Base-by-base conservation (phyloP, 2,329 filamentous ascomycete species). In the Monilinia laxa region DNA sequence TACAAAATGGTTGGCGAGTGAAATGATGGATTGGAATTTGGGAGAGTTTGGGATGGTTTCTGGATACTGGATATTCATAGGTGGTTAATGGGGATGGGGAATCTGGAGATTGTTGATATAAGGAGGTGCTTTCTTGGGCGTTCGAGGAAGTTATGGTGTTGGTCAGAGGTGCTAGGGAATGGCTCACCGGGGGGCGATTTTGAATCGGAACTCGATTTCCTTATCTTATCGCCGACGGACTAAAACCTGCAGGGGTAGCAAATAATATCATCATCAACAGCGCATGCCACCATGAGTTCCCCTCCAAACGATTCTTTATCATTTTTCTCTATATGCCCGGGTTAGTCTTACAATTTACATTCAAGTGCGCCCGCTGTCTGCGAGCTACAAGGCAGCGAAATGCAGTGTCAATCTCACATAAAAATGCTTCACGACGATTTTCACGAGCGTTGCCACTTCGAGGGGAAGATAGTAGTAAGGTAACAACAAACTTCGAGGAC, bases 301-400 rank as follows among this genome's bases (percentile, higher is more conserved):
- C 31, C 31, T 25, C n/a, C 16, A 38, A 51, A 18, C 28, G 25
- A 38, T 57, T 49, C 16, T 54, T 59, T 51, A 16, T 5, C 18
- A 25, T 25, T 25, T 18, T 42, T 67, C 70, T 64, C 72, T 75
- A 74, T 70, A 76, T 76, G 75, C 74, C 70, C 66, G 64, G 69
- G 70, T 67, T 67, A 71, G 69, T 58, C 62, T 55, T n/a, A 40
- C 62, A 62, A 53, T n/a, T 67, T 49, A 64, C 68, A 62, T 72
- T 70, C 56, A 72, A 68, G 45, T 75, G 70, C 57, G 68, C 70
- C 65, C 73, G 73, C 69, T 71, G 71, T 68, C 67, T 75, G 70
- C 73, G 73, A 73, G 70, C 69, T 56, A 66, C 62, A 25, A 62
- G 54, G 57, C 65, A 64, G 14, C 67, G 65, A n/a, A 62, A 76